These are phyloP conservation scores for Boletus bicolor DNA, from an alignment of 768 basidiomycete species.

Conservation along the genomic window DNA sequence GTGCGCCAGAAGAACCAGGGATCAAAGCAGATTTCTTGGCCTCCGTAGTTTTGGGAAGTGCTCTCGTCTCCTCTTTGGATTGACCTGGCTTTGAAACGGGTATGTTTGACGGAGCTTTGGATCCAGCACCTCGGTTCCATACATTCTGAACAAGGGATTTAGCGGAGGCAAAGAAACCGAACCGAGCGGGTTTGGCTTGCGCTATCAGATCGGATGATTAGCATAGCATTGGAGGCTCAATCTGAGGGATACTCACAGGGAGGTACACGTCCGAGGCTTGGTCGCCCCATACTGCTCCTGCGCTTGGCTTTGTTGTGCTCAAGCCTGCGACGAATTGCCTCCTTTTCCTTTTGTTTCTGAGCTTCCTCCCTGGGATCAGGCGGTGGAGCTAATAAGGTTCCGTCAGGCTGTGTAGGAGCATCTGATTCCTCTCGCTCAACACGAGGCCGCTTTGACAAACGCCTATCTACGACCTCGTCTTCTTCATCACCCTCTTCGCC, in stretches of 20 bases:
- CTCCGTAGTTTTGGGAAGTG: slow-evolving; percentile 4
- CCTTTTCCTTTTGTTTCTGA: slow-evolving; percentile 44
- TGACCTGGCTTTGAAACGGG: slow-evolving; percentile 28
- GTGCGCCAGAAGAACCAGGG: slow-evolving; percentile 23
- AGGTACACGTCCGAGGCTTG: slow-evolving; percentile 40
- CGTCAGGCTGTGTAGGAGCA: slow-evolving; percentile 23
- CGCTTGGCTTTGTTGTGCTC: slow-evolving; percentile 65
- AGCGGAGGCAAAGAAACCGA: slow-evolving; percentile 68
- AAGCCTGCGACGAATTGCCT: slow-evolving; percentile 60
- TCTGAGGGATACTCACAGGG: slow-evolving; percentile 35
- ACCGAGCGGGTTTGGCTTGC: slow-evolving; percentile 45
- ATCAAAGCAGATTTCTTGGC: slow-evolving; percentile 21
- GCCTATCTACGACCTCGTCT: slow-evolving; percentile 35
- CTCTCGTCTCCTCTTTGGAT: slow-evolving; percentile 14
- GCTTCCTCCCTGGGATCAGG: slow-evolving; percentile 28
- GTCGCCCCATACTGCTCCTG: slow-evolving; percentile 60
- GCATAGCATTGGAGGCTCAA: background rate
- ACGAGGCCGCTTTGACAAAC: slow-evolving; percentile 45
- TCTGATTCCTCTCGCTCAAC: slow-evolving; percentile 32
- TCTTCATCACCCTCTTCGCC: slow-evolving; percentile 50
- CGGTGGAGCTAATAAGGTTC: slow-evolving; percentile 34
- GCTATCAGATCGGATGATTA: slow-evolving; percentile 30
- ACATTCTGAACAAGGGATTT: slow-evolving; percentile 72
- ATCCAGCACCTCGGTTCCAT: slow-evolving; percentile 56
- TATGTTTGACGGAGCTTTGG: slow-evolving; percentile 26